Evolutionary conservation across 1,284 basidiomycete species (phyloP), one percentile per base, ranked within the genome.

Genomic region (Phellopilus nigrolimitatus): DNA sequence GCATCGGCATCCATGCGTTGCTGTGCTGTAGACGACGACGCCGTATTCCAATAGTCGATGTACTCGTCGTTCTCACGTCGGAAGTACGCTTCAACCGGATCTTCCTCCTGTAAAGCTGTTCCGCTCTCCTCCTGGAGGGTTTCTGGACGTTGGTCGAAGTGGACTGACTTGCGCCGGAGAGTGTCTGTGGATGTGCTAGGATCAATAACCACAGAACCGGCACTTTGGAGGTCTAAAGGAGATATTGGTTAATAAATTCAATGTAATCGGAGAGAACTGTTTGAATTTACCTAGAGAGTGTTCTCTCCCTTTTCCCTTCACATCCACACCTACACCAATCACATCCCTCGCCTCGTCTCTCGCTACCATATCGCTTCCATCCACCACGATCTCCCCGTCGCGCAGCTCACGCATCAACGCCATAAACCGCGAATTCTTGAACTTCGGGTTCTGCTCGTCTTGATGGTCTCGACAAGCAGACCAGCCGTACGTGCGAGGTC

Each of bases 351-450:
- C 55, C 33, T 39, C 69, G 49, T 72, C 68, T 53, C 68, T 77
- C 55, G 80, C 71, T 12, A 95, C 84, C 66, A 95, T 82, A 49
- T 86, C 71, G 62, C 90, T 83, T 15, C 88, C 91, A 52, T 92
- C 80, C 1, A 97, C 85, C 7, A 88, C 79, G n/a, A 94, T 78
- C 60, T 88, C 79, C 10, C 83, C 81, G 65, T 95, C 91, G 21
- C 91, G 77, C 38, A 98, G 69, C 60, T 90, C 84, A 48, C 80
- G 80, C 87, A 97, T 94, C 24, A 98, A 75, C 15, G 78, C 76
- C 72, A 97, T 75, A 65, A 98, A 98, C 57, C 82, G 76, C 66
- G 91, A 95, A 46, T 94, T 80, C 64, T 84, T 78, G 64, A 98
- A 93, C 66, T 97, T 97, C 38, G 85, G 80, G 62, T 91, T 94